These are phyloP conservation scores for Discostella stelligeroides DNA, from an alignment of 108 stramenopile species.

Conservation along the genomic window DNA sequence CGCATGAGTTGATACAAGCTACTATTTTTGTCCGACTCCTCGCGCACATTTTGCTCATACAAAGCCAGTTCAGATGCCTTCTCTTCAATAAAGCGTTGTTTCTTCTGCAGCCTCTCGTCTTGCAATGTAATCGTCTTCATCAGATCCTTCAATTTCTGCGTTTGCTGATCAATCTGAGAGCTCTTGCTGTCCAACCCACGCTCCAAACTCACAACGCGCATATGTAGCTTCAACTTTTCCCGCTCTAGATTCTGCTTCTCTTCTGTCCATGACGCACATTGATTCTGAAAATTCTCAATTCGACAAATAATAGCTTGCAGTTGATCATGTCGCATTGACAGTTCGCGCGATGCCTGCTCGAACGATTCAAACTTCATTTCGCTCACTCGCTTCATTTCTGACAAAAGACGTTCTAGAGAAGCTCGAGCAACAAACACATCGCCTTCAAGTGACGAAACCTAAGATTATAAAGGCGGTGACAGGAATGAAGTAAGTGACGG, in stretches of 20 bases:
- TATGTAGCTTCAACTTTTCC: conserved; percentile 32
- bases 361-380: conserved; percentile 27
- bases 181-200: conserved; percentile 32
- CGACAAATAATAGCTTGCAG: conserved; percentile 34
- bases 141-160: conserved; percentile 43
- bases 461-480: neutral
- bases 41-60: conserved; percentile 20
- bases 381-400: conserved; percentile 32
- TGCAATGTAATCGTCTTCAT: conserved; percentile 41
- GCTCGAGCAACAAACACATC: conserved; percentile 18
- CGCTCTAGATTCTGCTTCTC: conserved; percentile 44
- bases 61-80: conserved; percentile 29
- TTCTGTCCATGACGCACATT: conserved; percentile 36
- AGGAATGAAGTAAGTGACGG: neutral
- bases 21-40: conserved; percentile 36
- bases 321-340: conserved; percentile 39
- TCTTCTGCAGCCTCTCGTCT: conserved; percentile 39
- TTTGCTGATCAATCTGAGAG: conserved; percentile 37
- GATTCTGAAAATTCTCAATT: conserved; percentile 27
- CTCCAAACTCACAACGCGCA: conserved; percentile 28
- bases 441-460: conserved; percentile 40
- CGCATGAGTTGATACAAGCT: conserved; percentile 27
- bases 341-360: conserved; percentile 29
- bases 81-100: conserved; percentile 37
- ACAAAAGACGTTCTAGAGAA: conserved; percentile 13